These are phyloP conservation scores for Aspergillus sp. DNA, from an alignment of 2,329 filamentous ascomycete species.

Conservation along the genomic window DNA sequence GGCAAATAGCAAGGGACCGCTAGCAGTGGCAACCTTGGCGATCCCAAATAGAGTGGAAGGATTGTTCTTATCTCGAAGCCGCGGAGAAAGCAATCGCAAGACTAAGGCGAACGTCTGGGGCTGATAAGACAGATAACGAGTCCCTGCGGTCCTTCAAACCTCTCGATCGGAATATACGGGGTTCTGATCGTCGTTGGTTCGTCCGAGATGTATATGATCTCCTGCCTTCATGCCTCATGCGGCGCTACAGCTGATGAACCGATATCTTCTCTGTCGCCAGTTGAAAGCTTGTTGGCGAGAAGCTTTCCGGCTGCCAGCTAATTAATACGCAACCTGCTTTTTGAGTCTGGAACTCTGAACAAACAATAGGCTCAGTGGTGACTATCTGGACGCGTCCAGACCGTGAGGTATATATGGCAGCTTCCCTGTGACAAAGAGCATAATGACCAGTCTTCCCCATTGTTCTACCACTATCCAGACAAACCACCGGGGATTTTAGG, in stretches of 20 bases:
- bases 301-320: neutral
- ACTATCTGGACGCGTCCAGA: too few species aligned
- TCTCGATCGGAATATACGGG: neutral
- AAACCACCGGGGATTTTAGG: too few species aligned
- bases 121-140: neutral
- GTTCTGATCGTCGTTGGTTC: neutral
- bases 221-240: neutral
- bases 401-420: too few species aligned
- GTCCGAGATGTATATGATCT: neutral
- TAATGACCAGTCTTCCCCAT: too few species aligned
- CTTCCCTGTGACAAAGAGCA: too few species aligned
- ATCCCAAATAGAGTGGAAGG: neutral
- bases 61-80: neutral
- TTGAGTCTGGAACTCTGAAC: too few species aligned
- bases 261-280: neutral
- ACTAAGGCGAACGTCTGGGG: neutral
- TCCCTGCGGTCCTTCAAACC: neutral
- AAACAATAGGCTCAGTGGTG: too few species aligned
- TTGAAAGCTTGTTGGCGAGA: constrained; percentile 2
- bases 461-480: too few species aligned
- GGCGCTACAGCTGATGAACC: neutral
- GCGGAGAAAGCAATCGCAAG: constrained; percentile 5
- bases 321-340: neutral
- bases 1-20: neutral
- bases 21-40: neutral